These are phyloP conservation scores for Pistacia integerrima DNA, from an alignment of 345 rosid species.

Conservation along the genomic window DNA sequence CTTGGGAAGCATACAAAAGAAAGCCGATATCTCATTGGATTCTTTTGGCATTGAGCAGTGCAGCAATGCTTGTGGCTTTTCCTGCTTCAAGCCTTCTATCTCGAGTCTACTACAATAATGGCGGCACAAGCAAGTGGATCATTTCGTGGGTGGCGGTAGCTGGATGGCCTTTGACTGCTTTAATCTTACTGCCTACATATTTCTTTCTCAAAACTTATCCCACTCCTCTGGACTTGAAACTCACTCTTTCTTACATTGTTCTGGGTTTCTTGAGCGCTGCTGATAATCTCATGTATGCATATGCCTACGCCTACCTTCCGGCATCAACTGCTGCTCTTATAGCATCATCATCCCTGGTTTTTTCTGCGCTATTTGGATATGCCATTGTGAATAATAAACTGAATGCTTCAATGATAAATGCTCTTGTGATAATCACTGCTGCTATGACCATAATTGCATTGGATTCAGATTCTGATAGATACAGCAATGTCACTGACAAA, in stretches of 20 bases:
- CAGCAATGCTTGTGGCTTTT: constrained; percentile 71
- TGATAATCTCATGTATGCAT: constrained; percentile 84
- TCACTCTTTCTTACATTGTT: constrained; percentile 51
- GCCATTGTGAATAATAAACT: constrained; percentile 67
- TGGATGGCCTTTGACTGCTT: constrained; percentile 79
- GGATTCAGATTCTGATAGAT: constrained; percentile 76
- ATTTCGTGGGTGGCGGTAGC: constrained; percentile 89
- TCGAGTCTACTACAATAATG: constrained; percentile 71
- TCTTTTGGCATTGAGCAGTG: constrained; percentile 53
- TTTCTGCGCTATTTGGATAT: constrained; percentile 71
- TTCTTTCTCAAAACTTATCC: constrained; percentile 51
- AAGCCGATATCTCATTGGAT: constrained; percentile 81
- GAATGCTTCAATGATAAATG: constrained; percentile 65
- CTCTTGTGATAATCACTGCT: constrained; percentile 65
- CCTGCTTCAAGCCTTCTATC: constrained; percentile 81
- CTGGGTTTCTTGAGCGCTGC: constrained; percentile 78
- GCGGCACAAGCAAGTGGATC: constrained; percentile 91
- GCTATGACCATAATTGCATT: constrained; percentile 72
- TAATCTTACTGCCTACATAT: constrained; percentile 59
- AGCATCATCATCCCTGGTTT: constrained; percentile 76
- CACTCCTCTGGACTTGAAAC: constrained; percentile 53
- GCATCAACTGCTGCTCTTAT: constrained; percentile 87
- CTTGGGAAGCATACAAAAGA: constrained; percentile 49
- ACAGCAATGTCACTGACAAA: constrained; percentile 40
- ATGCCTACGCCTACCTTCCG: constrained; percentile 86